phyloP scores from a whole-genome alignment of 106 monocot genomes.

The Platanthera zijinensis region DNA sequence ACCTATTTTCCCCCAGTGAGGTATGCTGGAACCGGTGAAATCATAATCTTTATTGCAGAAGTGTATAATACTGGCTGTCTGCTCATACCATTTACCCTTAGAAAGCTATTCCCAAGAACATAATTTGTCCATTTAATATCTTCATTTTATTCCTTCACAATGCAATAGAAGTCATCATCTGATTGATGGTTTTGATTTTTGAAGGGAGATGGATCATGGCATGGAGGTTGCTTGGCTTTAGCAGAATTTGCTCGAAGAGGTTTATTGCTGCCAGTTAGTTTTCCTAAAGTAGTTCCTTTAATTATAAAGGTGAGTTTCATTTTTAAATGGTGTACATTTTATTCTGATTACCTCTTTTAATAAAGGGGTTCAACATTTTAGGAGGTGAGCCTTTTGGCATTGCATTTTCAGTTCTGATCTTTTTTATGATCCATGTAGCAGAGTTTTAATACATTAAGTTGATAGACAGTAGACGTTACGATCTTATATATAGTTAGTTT shows the following conservation, averaged over 20 bases:
- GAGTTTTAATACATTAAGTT: not conserved
- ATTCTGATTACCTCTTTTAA: not conserved
- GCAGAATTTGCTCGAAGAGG: constrained; percentile 98
- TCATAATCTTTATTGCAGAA: not conserved
- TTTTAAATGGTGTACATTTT: not conserved
- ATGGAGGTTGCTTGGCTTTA: constrained; percentile 95
- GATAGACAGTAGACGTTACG: not conserved
- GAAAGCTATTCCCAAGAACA: not conserved
- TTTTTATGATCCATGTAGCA: not conserved
- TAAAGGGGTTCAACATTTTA: not conserved
- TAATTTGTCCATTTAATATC: not conserved
- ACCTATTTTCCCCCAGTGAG: constrained; percentile 89
- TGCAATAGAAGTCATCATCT: not conserved
- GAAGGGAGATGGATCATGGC: constrained; percentile 99
- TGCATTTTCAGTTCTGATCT: not conserved
- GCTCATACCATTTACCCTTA: not conserved
- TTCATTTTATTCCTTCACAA: not conserved
- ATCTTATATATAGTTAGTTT: not conserved
- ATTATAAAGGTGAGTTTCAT: constrained; percentile 55
- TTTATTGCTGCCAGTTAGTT: constrained; percentile 66
- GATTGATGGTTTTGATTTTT: constrained; percentile 28
- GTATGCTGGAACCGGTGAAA: constrained; percentile 24
- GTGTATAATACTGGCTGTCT: constrained; percentile 3
- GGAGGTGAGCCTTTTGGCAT: not conserved
- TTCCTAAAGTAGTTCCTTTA: constrained; percentile 85